Evolutionary conservation across 371 early-diverging fungal genomes (phyloP), one percentile per base, ranked within the genome.

Genomic region (Mortierella sp.): DNA sequence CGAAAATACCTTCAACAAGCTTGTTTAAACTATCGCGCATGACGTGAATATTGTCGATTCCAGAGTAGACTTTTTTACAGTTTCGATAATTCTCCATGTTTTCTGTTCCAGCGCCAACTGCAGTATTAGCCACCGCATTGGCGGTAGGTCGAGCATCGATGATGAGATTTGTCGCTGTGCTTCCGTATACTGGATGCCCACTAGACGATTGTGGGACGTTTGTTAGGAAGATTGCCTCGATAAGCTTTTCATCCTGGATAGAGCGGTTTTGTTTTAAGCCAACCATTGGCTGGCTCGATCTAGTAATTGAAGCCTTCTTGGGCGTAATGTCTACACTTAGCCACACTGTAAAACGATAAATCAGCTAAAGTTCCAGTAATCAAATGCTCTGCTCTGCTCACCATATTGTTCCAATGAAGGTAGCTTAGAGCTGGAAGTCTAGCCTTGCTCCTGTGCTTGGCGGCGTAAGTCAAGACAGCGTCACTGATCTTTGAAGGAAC

Each of bases 1-100:
- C 40, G 47, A 2, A 9, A 55, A 72, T 89, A 94, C 94, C 95
- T 75, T 97, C 97, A 24, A 94, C 89, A 60, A 98, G 80, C 70
- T 92, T 93, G 68, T 90, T 89, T 72, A 96, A 79, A 70, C 94
- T 94, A 58, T 96, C 97, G 37, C 99, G 86, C 91, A 98, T 96
- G 10, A 97, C 97, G 75, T 99, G 99, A 73, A 99, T 99, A 77
- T 99, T 99, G 68, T 97, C 98, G 70, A 99, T 97, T 0, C 96
- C 96, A 75, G 96, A 88, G 78, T 94, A 96, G 60, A 87, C 87
- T 63, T 96, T 92, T 83, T 93, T 92, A 71, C 96, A 96, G 64
- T 93, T 91, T 57, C 90, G 86, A 80, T 99, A 99, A 73, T 97
- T 92, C 63, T 97, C 97, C 87, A 93, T 91, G 84, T 92, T 96